Evolutionary conservation across 1,284 basidiomycete genomes (phyloP).

Genomic region (Cystobasidiaceae sp.): DNA sequence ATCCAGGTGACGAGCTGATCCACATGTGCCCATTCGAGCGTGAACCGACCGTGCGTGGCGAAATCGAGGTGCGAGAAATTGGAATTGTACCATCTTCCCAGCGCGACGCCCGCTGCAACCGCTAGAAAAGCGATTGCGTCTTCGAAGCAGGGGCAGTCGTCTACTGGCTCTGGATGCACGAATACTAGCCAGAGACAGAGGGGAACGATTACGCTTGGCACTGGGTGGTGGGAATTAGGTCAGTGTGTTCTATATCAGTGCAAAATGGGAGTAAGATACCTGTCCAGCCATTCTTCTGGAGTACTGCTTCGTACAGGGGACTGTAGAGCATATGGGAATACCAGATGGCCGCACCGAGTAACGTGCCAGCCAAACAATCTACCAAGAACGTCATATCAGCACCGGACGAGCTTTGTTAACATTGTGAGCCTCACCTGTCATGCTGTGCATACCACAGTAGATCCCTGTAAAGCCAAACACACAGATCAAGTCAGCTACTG

Average conservation of each 20-base stretch:
- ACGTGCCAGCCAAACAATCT: constrained; percentile 29
- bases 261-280: background rate
- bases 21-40: background rate
- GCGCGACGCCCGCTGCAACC: constrained; percentile 69
- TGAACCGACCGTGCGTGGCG: background rate
- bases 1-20: constrained; percentile 24
- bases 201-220: constrained; percentile 52
- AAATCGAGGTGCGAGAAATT: background rate
- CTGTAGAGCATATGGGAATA: constrained; percentile 15
- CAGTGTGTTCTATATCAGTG: background rate
- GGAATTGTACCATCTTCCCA: constrained; percentile 58
- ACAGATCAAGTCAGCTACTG: background rate
- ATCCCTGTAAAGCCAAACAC: constrained; percentile 9
- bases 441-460: constrained; percentile 35
- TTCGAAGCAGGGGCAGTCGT: constrained; percentile 97
- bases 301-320: background rate
- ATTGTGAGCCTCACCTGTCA: constrained; percentile 10
- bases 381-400: background rate
- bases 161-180: constrained; percentile 76
- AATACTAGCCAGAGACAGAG: constrained; percentile 66
- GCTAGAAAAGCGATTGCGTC: constrained; percentile 90
- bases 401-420: no score
- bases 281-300: background rate
- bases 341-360: constrained; percentile 27
- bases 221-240: background rate